Conservation (phyloP, 2,329 filamentous ascomycete genomes). For the Paecilomyces sp. region DNA sequence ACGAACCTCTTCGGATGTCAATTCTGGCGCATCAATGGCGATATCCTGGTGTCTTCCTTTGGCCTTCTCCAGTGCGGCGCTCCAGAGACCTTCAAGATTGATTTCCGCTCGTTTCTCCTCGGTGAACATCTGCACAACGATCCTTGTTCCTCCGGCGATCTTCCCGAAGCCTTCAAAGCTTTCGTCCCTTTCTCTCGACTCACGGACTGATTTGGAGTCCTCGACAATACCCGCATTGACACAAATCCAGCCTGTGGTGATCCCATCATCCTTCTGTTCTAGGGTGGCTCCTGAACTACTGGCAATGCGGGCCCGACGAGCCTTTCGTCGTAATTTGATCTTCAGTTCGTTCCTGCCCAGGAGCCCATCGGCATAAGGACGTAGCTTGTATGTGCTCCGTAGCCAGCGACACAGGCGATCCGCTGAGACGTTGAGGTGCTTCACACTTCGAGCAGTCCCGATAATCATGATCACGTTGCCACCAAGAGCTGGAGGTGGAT, state of each 20-base stretch:
- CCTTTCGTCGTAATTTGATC: conserved; percentile 72
- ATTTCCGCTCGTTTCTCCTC: conserved; percentile 62
- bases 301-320: conserved; percentile 72
- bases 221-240: conserved; percentile 74
- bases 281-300: conserved; percentile 58
- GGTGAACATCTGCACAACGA: conserved; percentile 67
- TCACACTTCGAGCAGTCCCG: conserved; percentile 83
- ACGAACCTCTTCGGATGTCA: conserved; percentile 16
- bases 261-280: conserved; percentile 67
- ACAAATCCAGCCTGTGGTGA: conserved; percentile 92
- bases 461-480: conserved; percentile 88
- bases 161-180: conserved; percentile 70
- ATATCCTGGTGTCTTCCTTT: conserved; percentile 25
- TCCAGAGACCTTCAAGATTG: conserved; percentile 60
- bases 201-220: conserved; percentile 34
- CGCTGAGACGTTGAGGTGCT: conserved; percentile 84
- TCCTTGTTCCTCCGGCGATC: conserved; percentile 47
- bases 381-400: conserved; percentile 62
- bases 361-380: conserved; percentile 76
- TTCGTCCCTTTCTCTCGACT: conserved; percentile 13
- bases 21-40: conserved; percentile 15
- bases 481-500: conserved; percentile 81
- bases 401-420: conserved; percentile 87
- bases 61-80: conserved; percentile 37
- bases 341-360: conserved; percentile 88